A percentile compares a stretch with the other conserved stretches of the same genome.
phyloP scores from a whole-genome alignment of 1,139 yeast species.

The Magnusiomyces sp. region DNA sequence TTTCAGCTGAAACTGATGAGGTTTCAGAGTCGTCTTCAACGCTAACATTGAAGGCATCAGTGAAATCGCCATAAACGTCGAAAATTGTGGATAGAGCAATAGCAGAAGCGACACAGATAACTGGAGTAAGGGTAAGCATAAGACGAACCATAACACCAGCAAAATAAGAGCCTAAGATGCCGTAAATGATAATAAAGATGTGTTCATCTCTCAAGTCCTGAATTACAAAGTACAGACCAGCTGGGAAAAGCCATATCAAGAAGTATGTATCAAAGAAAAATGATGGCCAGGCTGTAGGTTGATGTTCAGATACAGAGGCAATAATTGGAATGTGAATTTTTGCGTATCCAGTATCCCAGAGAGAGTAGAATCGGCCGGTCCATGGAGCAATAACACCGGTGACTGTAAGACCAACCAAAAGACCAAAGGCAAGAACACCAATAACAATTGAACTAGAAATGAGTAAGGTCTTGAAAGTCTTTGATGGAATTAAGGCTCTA shows the following conservation, averaged over 20 bases:
- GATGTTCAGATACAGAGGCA: slow-evolving; percentile 98
- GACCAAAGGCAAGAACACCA: slow-evolving; percentile 55
- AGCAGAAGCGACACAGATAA: slow-evolving; percentile 87
- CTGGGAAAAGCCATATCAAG: slow-evolving; percentile 97
- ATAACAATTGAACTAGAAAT: slow-evolving; percentile 50
- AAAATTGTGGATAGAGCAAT: slow-evolving; percentile 77
- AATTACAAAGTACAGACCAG: slow-evolving; percentile 85
- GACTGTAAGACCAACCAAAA: slow-evolving; percentile 71
- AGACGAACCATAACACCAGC: slow-evolving; percentile 99
- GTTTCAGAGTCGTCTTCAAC: slow-evolving; percentile 15
- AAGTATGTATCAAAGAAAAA: slow-evolving; percentile 90
- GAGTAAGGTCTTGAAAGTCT: slow-evolving; percentile 69
- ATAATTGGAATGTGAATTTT: slow-evolving; percentile 97
- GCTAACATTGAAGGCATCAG: slow-evolving; percentile 19
- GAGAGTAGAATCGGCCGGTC: slow-evolving; percentile 97
- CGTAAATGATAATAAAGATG: slow-evolving; percentile 81
- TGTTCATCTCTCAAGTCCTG: slow-evolving; percentile 88
- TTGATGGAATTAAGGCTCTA: slow-evolving; percentile 61
- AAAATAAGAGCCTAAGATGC: slow-evolving; percentile 88
- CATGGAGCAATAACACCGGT: slow-evolving; percentile 96
- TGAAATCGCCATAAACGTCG: slow-evolving; percentile 70
- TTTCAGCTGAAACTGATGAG: slow-evolving; percentile 6
- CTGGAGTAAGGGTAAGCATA: slow-evolving; percentile 94
- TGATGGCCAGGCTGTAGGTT: slow-evolving; percentile 99
- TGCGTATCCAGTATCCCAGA: slow-evolving; percentile 98